phyloP scores from a whole-genome alignment of 1,139 yeast species.

The Protomyces pachydermus region DNA sequence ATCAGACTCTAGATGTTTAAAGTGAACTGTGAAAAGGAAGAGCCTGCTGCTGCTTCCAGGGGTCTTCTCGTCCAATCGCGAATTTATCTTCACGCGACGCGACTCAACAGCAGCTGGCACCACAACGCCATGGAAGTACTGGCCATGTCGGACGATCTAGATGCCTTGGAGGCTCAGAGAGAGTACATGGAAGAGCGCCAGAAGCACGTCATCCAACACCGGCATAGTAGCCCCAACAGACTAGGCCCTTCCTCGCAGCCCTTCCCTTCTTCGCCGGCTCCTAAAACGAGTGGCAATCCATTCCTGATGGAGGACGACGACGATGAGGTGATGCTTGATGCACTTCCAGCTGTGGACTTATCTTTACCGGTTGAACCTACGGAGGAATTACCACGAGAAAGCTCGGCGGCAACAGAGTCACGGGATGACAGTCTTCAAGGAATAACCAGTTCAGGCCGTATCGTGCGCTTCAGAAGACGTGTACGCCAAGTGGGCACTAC shows the following conservation, averaged over 20 bases:
- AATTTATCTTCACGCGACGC: no score
- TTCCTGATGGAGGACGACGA: constrained; percentile 17
- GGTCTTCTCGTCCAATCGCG: no score
- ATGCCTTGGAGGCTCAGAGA: constrained; percentile 17
- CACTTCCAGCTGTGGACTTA: background rate
- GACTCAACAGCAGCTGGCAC: no score
- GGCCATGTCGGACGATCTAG: constrained; percentile 6
- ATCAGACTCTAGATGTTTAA: no score
- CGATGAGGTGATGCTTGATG: background rate
- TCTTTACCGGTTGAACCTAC: background rate
- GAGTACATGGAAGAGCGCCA: background rate
- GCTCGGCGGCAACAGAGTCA: background rate
- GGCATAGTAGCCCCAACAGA: constrained; percentile 2
- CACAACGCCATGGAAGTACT: background rate
- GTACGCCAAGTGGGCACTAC: constrained; percentile 2
- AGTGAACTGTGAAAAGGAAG: no score
- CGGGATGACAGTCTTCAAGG: background rate
- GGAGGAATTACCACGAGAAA: background rate
- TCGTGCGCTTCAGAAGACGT: background rate
- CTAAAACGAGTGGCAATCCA: constrained; percentile 6
- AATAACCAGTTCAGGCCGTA: constrained; percentile 8
- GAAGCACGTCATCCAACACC: background rate
- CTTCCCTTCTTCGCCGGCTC: constrained; percentile 16
- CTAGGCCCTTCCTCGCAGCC: constrained; percentile 11
- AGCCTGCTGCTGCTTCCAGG: no score